Conservation (phyloP, 768 basidiomycete genomes). For the Hygrophorus russula region DNA sequence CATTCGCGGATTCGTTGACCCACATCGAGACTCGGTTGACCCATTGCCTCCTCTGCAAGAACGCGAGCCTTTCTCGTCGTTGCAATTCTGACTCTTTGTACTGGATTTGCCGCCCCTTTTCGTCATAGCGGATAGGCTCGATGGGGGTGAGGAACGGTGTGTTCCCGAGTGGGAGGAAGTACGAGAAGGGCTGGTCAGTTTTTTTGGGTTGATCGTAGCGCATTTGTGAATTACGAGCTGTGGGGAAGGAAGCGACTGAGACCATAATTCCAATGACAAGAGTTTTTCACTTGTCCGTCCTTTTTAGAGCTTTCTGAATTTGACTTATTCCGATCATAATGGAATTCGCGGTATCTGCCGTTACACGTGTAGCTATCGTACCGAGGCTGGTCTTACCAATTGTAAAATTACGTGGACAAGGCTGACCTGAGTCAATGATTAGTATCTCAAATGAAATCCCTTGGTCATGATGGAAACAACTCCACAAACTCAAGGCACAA, state of each 20-base stretch:
- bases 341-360: too few relatives aligned
- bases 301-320: too few relatives aligned
- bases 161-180: constrained; percentile 15
- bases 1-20: neutral
- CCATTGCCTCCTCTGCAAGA: constrained; percentile 34
- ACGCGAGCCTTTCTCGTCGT: constrained; percentile 39
- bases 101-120: constrained; percentile 30
- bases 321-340: too few relatives aligned
- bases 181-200: constrained; percentile 12
- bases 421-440: too few relatives aligned
- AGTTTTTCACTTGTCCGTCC: too few relatives aligned
- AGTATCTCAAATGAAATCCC: too few relatives aligned
- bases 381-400: too few relatives aligned
- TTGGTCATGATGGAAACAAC: too few relatives aligned
- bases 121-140: constrained; percentile 23
- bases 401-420: too few relatives aligned
- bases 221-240: neutral
- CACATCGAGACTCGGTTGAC: constrained; percentile 2
- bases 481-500: too few relatives aligned
- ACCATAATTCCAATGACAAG: too few relatives aligned
- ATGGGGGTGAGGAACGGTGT: constrained; percentile 17
- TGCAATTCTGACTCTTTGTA: constrained; percentile 35
- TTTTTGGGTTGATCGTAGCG: neutral
- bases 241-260: neutral
- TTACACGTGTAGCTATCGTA: too few relatives aligned